Percentiles rank a stretch among this genome's conserved stretches.
Evolutionary conservation across 768 basidiomycete species (phyloP).

Genomic region (Auriculariales sp.): DNA sequence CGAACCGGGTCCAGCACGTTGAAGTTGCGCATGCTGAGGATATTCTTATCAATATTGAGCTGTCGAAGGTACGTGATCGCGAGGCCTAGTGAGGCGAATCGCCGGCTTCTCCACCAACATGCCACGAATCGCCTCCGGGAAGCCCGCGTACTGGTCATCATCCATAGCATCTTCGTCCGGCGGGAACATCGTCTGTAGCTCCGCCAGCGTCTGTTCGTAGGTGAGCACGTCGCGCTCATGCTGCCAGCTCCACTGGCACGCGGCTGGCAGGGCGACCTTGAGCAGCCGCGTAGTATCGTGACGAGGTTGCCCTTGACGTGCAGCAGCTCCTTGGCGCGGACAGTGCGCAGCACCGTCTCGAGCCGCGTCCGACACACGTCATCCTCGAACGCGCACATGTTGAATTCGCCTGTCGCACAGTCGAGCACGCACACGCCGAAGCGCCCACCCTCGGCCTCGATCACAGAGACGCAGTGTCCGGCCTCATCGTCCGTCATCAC

Average conservation of each 20-base stretch:
- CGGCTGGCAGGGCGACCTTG: slow-evolving; percentile 62
- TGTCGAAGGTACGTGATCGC: slow-evolving; percentile 63
- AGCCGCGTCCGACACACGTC: slow-evolving; percentile 85
- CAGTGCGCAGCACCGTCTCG: slow-evolving; percentile 84
- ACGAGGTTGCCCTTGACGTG: slow-evolving; percentile 85
- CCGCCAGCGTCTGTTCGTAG: slow-evolving; percentile 53
- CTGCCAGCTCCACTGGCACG: slow-evolving; percentile 81
- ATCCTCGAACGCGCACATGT: slow-evolving; percentile 78
- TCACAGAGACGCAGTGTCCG: slow-evolving; percentile 86
- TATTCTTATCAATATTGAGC: slow-evolving; percentile 90
- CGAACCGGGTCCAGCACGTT: slow-evolving; percentile 93
- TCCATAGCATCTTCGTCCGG: slow-evolving; percentile 21
- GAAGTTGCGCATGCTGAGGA: slow-evolving; percentile 93
- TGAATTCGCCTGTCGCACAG: slow-evolving; percentile 91
- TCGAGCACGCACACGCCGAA: slow-evolving; percentile 91
- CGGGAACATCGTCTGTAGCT: slow-evolving; percentile 55
- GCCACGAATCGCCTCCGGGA: not conserved
- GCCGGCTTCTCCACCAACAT: not conserved
- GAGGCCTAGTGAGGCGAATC: not conserved
- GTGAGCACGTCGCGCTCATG: slow-evolving; percentile 69
- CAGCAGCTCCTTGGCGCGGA: slow-evolving; percentile 82
- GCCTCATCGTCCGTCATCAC: slow-evolving; percentile 87
- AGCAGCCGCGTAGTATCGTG: slow-evolving; percentile 70
- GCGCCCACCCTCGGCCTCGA: slow-evolving; percentile 34
- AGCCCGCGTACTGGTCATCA: not conserved